phyloP scores from a whole-genome alignment of 495 filamentous ascomycete genomes.

The Aspergillus avenaceus region DNA sequence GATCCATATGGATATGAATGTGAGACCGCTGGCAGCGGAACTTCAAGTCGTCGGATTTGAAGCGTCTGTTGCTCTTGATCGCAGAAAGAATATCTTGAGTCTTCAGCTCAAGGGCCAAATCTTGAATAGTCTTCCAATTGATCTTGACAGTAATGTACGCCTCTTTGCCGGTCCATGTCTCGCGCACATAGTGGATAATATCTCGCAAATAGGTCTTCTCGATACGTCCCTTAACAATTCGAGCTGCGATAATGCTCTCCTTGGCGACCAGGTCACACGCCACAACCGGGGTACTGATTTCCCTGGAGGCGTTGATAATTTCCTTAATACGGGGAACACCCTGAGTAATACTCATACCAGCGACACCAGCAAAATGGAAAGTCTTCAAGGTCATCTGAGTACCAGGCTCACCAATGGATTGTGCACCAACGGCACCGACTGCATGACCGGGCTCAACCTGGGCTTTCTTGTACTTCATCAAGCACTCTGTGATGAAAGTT shows the following conservation, averaged over 20 bases:
- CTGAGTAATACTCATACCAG: slow-evolving; percentile 97
- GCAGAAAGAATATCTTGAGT: slow-evolving; percentile 64
- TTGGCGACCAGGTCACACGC: slow-evolving; percentile 73
- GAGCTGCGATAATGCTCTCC: slow-evolving; percentile 65
- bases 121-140: slow-evolving; percentile 69
- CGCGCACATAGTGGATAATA: slow-evolving; percentile 72
- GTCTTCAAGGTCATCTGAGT: slow-evolving; percentile 99
- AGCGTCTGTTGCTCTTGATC: slow-evolving; percentile 72
- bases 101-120: slow-evolving; percentile 72
- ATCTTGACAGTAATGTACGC: slow-evolving; percentile 71
- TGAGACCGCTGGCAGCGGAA: slow-evolving; percentile 45
- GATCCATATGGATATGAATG: slow-evolving; percentile 54
- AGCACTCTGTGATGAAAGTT: slow-evolving; percentile 74
- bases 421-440: slow-evolving; percentile 95
- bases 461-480: slow-evolving; percentile 84
- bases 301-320: slow-evolving; percentile 95
- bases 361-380: slow-evolving; percentile 99
- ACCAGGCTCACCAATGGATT: slow-evolving; percentile 96
- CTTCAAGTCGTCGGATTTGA: slow-evolving; percentile 60
- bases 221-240: slow-evolving; percentile 84
- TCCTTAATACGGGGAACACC: slow-evolving; percentile 99
- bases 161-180: slow-evolving; percentile 72
- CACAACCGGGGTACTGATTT: slow-evolving; percentile 92
- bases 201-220: slow-evolving; percentile 58
- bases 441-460: slow-evolving; percentile 92